phyloP scores from a whole-genome alignment of 495 filamentous ascomycete genomes.

The Chaetomium fimeti region DNA sequence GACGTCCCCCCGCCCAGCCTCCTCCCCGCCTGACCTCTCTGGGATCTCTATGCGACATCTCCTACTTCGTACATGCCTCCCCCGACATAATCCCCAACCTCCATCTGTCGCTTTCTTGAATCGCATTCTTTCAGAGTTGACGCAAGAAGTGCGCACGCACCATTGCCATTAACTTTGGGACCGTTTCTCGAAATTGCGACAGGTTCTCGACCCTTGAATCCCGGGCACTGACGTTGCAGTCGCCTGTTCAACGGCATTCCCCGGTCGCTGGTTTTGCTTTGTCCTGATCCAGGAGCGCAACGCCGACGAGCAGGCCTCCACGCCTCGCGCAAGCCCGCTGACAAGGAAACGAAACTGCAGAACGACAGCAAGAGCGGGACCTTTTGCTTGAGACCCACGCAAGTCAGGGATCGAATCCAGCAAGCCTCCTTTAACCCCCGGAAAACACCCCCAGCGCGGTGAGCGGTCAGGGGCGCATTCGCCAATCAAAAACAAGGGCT shows the following conservation, averaged over 20 bases:
- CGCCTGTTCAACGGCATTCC: neutral
- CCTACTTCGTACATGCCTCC: no score
- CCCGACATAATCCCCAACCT: neutral
- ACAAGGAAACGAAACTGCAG: slow-evolving; percentile 15
- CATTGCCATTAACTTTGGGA: neutral
- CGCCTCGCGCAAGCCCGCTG: neutral
- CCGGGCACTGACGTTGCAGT: neutral
- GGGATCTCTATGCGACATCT: neutral
- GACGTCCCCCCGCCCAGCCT: slow-evolving; percentile 4
- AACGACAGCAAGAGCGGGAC: neutral
- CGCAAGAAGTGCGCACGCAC: neutral
- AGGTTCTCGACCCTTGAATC: neutral
- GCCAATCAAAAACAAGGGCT: slow-evolving; percentile 33
- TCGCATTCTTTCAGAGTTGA: neutral
- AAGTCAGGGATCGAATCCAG: slow-evolving; percentile 5
- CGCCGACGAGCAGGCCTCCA: neutral
- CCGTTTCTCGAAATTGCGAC: neutral
- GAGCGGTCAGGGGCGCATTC: slow-evolving; percentile 28
- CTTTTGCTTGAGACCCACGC: slow-evolving; percentile 8
- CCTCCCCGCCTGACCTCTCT: slow-evolving; percentile 8
- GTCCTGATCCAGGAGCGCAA: neutral
- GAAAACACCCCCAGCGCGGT: slow-evolving; percentile 20
- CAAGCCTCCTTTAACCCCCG: slow-evolving; percentile 11
- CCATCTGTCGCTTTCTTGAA: neutral
- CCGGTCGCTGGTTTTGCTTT: neutral